Evolutionary conservation across 2,329 filamentous ascomycete species (phyloP), one percentile per base, ranked within the genome.

Genomic region (Nemania abortiva): DNA sequence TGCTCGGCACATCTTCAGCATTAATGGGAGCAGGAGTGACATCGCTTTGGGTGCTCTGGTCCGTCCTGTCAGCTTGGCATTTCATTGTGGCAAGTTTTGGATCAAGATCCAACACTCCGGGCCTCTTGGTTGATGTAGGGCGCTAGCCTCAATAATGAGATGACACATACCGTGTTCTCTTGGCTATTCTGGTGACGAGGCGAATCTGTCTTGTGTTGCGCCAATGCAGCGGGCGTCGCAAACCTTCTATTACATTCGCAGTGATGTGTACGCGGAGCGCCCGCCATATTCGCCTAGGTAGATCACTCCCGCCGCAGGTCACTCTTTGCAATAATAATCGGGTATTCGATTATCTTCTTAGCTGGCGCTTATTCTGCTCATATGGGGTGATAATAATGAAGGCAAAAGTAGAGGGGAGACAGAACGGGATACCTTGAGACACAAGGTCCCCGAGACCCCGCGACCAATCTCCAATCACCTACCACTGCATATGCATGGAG

Each of bases 131-230:
- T n/a, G 6, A 50, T 27, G 9, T 5, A 11, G 10, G 4, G 10
- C 47, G 9, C 10, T 9, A 50, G 47, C 20, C 4, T 13, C 13
- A 15, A 20, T 50, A 50, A 2, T 24, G 47, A 4, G 47, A 50
- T 27, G 9, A 27, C 3, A 27, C 55, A 11, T 60, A 60, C 57
- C 2, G 3, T 37, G 5, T 60, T 6, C 39, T 27, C 37, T 50
- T 37, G 57, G 18, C 5, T 37, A 4, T 24, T 22, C 18, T 24
- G 39, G n/a, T 60, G 57, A 24, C 42, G 57, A 37, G 45, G 57
- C 3, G 57, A 50, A 39, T 60, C 57, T 7, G 7, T 50, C 57
- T 29, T 31, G 15, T 60, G 57, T 18, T 60, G 45, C 24, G 42
- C 29, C 1, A 49, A 50, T 22, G 57, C 45, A 13, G 20, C 10